A percentile compares a stretch with the other conserved stretches of the same genome.
Conservation (phyloP, 148 eudicot genomes). For the Amaranthus hypochondriacus region DNA sequence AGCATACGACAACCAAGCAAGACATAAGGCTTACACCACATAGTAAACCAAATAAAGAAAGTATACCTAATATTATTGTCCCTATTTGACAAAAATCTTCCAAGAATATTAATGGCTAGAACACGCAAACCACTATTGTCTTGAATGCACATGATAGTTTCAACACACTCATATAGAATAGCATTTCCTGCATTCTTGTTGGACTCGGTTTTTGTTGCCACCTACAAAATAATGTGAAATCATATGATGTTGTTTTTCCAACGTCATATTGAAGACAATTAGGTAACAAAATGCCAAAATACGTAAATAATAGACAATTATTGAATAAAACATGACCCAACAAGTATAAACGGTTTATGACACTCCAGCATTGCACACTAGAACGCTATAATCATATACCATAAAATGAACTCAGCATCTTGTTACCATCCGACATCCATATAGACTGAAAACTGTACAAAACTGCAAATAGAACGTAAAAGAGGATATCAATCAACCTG, state of each 20-base stretch:
- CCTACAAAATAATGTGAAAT: constrained; percentile 39
- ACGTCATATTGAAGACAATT: not conserved
- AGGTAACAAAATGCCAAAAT: not conserved
- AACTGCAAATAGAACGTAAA: not conserved
- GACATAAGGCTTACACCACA: not conserved
- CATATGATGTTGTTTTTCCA: not conserved
- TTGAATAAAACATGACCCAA: too few species aligned
- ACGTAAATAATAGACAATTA: too few species aligned
- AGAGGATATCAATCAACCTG: constrained; percentile 52
- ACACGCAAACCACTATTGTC: constrained; percentile 95
- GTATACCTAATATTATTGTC: constrained; percentile 94
- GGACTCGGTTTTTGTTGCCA: constrained; percentile 98
- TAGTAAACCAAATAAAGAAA: not conserved
- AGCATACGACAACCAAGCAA: not conserved
- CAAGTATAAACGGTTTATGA: too few species aligned
- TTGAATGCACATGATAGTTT: constrained; percentile 90
- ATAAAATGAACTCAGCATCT: too few species aligned
- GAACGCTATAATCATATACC: too few species aligned
- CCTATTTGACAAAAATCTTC: constrained; percentile 93
- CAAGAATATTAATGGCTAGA: constrained; percentile 95
- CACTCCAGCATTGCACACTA: too few species aligned
- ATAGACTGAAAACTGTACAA: not conserved
- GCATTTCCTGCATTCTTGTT: constrained; percentile 98
- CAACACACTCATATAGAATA: constrained; percentile 95
- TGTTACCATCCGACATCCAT: not conserved